phyloP scores from a whole-genome alignment of 306 rosid genomes.

The Fragaria nilgerrensis region DNA sequence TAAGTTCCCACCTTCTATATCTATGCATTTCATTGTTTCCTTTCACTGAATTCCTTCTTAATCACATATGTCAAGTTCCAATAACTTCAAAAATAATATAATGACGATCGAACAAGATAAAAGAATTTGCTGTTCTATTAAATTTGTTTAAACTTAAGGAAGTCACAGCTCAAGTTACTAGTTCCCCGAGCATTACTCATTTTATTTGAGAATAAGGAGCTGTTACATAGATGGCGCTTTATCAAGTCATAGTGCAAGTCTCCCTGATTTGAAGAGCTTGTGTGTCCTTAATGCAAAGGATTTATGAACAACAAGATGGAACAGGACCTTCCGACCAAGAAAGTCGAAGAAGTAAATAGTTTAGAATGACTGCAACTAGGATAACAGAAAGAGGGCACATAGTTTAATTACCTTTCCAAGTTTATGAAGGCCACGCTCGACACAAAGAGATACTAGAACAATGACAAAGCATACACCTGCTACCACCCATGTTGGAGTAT shows the following conservation, averaged over 20 bases:
- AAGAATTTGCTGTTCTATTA: too few species aligned
- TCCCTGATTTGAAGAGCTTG: background rate
- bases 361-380: conserved; percentile 2
- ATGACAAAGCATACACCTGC: conserved; percentile 76
- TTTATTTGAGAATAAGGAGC: background rate
- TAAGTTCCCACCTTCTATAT: background rate
- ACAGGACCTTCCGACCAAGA: background rate
- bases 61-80: background rate
- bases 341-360: background rate
- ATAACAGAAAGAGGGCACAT: background rate
- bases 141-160: too few species aligned
- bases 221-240: background rate
- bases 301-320: background rate
- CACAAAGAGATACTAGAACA: conserved; percentile 64
- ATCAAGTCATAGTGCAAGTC: background rate
- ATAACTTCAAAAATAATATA: too few species aligned
- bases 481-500: conserved; percentile 86
- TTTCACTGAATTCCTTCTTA: background rate
- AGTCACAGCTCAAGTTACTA: background rate
- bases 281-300: background rate
- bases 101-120: too few species aligned
- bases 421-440: conserved; percentile 68
- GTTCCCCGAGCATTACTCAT: background rate
- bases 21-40: background rate
- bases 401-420: conserved; percentile 62